Conservation (phyloP, 176 grass and related monocot genomes). For the Typha latifolia region DNA sequence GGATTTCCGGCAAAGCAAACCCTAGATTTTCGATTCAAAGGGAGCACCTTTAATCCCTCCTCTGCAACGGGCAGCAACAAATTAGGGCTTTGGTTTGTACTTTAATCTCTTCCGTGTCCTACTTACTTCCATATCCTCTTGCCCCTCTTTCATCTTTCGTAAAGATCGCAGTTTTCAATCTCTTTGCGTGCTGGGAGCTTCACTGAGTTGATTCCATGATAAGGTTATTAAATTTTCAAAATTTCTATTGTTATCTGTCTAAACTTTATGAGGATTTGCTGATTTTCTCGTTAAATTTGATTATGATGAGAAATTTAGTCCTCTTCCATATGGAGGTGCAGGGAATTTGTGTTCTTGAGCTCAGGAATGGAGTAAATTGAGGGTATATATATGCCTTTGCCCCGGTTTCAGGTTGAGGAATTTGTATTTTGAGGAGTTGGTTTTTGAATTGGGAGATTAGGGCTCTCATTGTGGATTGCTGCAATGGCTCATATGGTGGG, state of each 20-base stretch:
- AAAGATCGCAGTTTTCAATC: slow-evolving; percentile 58
- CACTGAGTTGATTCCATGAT: background rate
- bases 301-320: too few relatives aligned
- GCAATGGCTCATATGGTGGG: slow-evolving; percentile 33
- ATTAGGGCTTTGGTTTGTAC: background rate
- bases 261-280: background rate
- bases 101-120: background rate
- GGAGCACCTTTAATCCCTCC: slow-evolving; percentile 3
- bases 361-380: background rate
- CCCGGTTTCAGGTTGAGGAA: background rate
- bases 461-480: slow-evolving; percentile 30
- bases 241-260: background rate
- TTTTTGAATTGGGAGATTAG: background rate
- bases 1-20: slow-evolving; percentile 13
- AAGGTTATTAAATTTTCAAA: background rate
- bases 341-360: background rate
- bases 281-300: background rate
- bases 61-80: background rate
- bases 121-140: background rate
- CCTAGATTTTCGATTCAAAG: slow-evolving; percentile 11
- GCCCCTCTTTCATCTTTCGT: slow-evolving; percentile 18
- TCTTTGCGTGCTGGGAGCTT: slow-evolving; percentile 31
- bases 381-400: background rate
- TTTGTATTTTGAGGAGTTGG: background rate
- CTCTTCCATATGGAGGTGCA: background rate